phyloP scores from a whole-genome alignment of 768 basidiomycete species.

The Trametopsis cervina region DNA sequence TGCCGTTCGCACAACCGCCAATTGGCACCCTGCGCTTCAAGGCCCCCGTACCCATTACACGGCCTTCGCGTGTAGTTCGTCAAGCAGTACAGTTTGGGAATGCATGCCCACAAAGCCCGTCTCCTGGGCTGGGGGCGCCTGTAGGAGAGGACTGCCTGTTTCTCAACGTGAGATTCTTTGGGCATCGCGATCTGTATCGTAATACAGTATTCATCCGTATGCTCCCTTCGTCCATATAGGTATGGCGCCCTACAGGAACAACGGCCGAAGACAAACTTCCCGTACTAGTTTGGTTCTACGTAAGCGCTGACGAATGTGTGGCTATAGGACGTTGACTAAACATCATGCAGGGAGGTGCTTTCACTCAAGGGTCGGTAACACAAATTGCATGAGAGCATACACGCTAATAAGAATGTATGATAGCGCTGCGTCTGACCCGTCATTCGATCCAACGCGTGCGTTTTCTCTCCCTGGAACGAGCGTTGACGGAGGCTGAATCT shows the following conservation, averaged over 20 bases:
- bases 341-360: conserved; percentile 35
- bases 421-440: conserved; percentile 38
- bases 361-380: conserved; percentile 31
- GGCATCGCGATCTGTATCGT: background rate
- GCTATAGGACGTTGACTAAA: background rate
- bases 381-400: background rate
- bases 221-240: conserved; percentile 11
- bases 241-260: conserved; percentile 25
- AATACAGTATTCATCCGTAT: too few species aligned
- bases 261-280: conserved; percentile 20
- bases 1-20: conserved; percentile 55
- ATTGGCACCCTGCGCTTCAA: conserved; percentile 50
- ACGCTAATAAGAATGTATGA: background rate
- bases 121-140: conserved; percentile 32
- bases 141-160: conserved; percentile 49
- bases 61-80: conserved; percentile 24
- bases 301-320: conserved; percentile 13
- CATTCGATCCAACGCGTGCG: conserved; percentile 42
- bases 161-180: conserved; percentile 36
- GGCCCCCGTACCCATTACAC: conserved; percentile 38
- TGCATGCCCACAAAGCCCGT: conserved; percentile 46
- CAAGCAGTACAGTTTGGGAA: conserved; percentile 45
- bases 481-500: background rate
- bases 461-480: background rate
- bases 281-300: conserved; percentile 29